Evolutionary conservation across 2,329 filamentous ascomycete species (phyloP).

Genomic region (Blastomyces parvus): DNA sequence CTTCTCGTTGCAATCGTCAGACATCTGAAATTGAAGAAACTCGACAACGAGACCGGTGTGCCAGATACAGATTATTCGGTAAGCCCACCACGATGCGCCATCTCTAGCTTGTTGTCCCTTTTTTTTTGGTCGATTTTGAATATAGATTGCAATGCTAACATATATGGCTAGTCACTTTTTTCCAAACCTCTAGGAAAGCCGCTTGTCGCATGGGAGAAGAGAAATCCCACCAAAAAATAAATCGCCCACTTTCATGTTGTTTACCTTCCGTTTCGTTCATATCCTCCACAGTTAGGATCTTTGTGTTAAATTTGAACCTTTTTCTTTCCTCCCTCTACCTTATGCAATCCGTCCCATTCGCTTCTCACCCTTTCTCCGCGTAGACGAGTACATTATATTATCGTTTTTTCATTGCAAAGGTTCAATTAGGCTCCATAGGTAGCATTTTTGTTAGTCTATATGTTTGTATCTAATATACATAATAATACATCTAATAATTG

Average conservation of each 20-base stretch:
- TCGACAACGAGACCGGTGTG: conserved; percentile 44
- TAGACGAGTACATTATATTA: not conserved
- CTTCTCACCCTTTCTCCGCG: not conserved
- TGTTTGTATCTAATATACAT: not conserved
- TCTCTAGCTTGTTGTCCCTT: not conserved
- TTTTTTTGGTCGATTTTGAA: not conserved
- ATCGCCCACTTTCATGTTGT: not conserved
- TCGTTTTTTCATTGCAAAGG: not conserved
- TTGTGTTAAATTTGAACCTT: not conserved
- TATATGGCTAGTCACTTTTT: conserved; percentile 48
- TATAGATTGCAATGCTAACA: conserved; percentile 12
- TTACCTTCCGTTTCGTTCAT: not conserved
- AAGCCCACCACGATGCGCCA: conserved; percentile 18
- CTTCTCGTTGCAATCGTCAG: conserved; percentile 70
- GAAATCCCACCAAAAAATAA: conserved; percentile 12
- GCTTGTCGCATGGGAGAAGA: conserved; percentile 40
- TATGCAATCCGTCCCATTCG: not conserved
- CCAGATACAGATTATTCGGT: conserved; percentile 49
- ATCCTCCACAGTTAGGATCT: not conserved
- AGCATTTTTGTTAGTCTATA: not conserved
- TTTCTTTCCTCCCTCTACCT: not conserved
- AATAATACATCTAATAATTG: not conserved
- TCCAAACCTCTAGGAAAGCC: conserved; percentile 63
- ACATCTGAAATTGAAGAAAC: conserved; percentile 68
- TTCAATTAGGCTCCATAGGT: no score